phyloP scores from a whole-genome alignment of 306 rosid genomes.

The Luffa aegyptiaca region DNA sequence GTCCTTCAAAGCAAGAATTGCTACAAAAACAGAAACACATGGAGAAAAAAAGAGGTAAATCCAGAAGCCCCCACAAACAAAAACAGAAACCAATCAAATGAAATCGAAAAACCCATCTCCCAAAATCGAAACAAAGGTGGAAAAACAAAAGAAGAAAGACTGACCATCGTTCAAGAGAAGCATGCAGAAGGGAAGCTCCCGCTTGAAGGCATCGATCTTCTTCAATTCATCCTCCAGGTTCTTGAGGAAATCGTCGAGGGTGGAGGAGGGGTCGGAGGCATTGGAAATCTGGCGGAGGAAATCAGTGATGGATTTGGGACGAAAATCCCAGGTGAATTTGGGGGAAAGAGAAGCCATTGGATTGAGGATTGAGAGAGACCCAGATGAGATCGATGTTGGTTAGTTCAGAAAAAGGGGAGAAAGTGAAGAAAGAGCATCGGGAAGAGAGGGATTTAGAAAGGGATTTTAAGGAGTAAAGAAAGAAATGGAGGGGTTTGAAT shows the following conservation, averaged over 20 bases:
- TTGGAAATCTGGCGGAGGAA: constrained; percentile 45
- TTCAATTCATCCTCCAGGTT: constrained; percentile 60
- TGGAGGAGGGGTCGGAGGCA: constrained; percentile 28
- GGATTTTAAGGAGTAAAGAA: background rate
- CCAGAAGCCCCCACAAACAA: background rate
- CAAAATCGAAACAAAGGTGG: background rate
- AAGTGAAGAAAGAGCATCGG: background rate
- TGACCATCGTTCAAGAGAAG: constrained; percentile 70
- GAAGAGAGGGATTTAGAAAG: background rate
- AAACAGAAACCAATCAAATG: background rate
- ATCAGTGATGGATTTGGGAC: constrained; percentile 55
- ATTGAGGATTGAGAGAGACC: constrained; percentile 1
- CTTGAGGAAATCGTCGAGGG: constrained; percentile 35
- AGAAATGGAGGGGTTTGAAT: background rate
- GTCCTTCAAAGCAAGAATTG: constrained; percentile 47
- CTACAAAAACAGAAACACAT: constrained; percentile 29
- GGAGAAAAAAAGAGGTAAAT: background rate
- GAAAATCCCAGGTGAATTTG: constrained; percentile 61
- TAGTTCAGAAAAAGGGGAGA: background rate
- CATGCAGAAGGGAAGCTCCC: constrained; percentile 94
- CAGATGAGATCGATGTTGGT: background rate
- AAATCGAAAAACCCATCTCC: background rate
- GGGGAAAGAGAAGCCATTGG: constrained; percentile 67
- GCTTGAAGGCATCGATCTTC: constrained; percentile 87
- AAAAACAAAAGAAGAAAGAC: constrained; percentile 5